These are phyloP conservation scores for Cadophora gregata DNA, from an alignment of 2,329 filamentous ascomycete genomes.

Conservation along the genomic window DNA sequence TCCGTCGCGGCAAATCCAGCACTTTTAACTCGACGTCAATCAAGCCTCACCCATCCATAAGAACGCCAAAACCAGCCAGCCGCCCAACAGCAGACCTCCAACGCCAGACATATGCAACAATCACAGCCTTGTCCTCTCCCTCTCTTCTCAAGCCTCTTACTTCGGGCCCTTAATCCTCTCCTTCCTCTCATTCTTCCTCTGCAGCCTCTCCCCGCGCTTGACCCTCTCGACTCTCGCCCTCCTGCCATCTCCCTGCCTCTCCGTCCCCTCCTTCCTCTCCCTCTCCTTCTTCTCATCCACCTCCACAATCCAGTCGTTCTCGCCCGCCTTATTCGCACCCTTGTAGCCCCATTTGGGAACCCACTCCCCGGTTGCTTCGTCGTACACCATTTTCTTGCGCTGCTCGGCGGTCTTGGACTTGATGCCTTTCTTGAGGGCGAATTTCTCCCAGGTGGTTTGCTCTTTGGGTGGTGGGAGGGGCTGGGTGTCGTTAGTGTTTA, in stretches of 20 bases:
- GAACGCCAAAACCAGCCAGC: conserved; percentile 17
- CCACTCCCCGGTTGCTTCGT: conserved; percentile 86
- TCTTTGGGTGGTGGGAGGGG: conserved; percentile 81
- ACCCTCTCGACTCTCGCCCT: conserved; percentile 71
- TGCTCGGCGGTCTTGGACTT: conserved; percentile 83
- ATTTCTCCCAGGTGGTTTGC: conserved; percentile 93
- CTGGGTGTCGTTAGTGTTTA: conserved; percentile 33
- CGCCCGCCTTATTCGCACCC: conserved; percentile 83
- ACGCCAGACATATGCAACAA: conserved; percentile 14
- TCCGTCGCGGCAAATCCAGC: not conserved
- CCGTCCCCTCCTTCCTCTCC: conserved; percentile 65
- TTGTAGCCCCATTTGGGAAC: conserved; percentile 95
- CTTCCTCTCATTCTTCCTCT: conserved; percentile 69
- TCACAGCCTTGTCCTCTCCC: not conserved
- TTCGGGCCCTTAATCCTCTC: conserved; percentile 40
- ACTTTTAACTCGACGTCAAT: conserved; percentile 8
- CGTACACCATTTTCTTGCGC: conserved; percentile 78
- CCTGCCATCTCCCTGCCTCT: conserved; percentile 65
- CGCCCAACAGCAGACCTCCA: not conserved
- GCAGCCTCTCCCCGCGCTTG: conserved; percentile 72
- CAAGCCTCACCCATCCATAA: not conserved
- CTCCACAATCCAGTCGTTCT: conserved; percentile 90
- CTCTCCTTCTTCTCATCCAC: conserved; percentile 79
- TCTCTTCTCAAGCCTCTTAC: not conserved
- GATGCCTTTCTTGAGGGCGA: conserved; percentile 97